phyloP scores from a whole-genome alignment of 2,329 filamentous ascomycete genomes.

The Juglanconis juglandina region DNA sequence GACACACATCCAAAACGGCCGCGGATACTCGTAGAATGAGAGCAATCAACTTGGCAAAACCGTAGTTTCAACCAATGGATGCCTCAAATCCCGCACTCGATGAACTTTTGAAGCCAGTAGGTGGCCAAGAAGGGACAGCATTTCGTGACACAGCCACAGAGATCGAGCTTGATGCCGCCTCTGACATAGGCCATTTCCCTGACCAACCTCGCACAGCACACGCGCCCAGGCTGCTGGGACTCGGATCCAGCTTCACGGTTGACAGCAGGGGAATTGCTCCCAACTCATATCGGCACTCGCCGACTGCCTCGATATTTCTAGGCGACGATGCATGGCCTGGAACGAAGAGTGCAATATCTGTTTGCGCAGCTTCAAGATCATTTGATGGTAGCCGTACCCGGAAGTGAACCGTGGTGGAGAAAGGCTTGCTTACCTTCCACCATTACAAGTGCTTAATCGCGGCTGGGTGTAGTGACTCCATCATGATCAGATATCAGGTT shows the following conservation, averaged over 20 bases:
- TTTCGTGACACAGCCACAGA: conserved; percentile 9
- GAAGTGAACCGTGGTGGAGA: not conserved
- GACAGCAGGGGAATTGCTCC: not conserved
- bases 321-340: not conserved
- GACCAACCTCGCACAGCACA: conserved; percentile 3
- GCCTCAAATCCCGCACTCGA: not conserved
- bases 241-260: not conserved
- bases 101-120: not conserved
- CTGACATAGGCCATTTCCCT: not conserved
- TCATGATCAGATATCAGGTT: not conserved
- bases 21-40: not conserved
- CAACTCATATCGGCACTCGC: not conserved
- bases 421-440: not conserved
- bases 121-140: not conserved
- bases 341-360: not conserved
- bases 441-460: not conserved
- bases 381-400: not conserved
- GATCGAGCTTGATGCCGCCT: conserved; percentile 5
- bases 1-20: not conserved
- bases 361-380: not conserved
- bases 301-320: conserved; percentile 6
- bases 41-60: not conserved
- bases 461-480: not conserved
- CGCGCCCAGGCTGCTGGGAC: not conserved
- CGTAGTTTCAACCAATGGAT: not conserved